These are phyloP conservation scores for Aspergillus hortae DNA, from an alignment of 2,329 filamentous ascomycete species.

Conservation along the genomic window DNA sequence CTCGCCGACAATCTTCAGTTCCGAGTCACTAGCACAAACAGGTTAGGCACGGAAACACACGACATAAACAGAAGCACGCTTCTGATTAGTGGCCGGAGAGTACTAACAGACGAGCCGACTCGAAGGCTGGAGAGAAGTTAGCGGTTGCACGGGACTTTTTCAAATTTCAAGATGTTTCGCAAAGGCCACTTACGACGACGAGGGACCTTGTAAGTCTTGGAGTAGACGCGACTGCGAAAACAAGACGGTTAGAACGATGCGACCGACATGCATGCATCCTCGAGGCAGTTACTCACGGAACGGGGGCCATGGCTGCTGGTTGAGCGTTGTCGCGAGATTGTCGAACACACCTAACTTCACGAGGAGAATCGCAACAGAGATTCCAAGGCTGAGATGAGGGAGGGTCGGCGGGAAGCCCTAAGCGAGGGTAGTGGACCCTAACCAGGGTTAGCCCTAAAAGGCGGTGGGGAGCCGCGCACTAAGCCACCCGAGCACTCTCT, in stretches of 20 bases:
- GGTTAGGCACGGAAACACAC: constrained; percentile 68
- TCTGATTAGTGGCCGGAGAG: constrained; percentile 87
- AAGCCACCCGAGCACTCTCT: constrained; percentile 19
- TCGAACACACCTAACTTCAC: constrained; percentile 27
- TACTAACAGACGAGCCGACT: constrained; percentile 99
- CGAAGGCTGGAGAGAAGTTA: constrained; percentile 65
- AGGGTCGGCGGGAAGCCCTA: constrained; percentile 13
- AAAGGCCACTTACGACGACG: constrained; percentile 63
- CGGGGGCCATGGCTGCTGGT: constrained; percentile 41
- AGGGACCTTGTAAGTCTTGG: constrained; percentile 99
- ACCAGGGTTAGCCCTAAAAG: constrained; percentile 13
- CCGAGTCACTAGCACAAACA: constrained; percentile 81
- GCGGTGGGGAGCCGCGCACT: constrained; percentile 21
- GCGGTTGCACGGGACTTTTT: constrained; percentile 19
- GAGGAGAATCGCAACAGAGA: constrained; percentile 16
- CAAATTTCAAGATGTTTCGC: constrained; percentile 12
- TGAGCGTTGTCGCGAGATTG: constrained; percentile 38
- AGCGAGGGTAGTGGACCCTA: constrained; percentile 21
- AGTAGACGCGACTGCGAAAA: constrained; percentile 65
- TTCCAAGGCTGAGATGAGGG: constrained; percentile 17
- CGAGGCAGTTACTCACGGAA: constrained; percentile 36
- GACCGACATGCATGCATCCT: constrained; percentile 27
- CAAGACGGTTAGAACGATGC: constrained; percentile 29
- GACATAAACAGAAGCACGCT: constrained; percentile 98
- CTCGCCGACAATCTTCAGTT: constrained; percentile 99